Percentiles rank a stretch among this genome's conserved stretches.
phyloP scores from a whole-genome alignment of 371 early-diverging fungal species.

The Lichtheimia corymbifera region DNA sequence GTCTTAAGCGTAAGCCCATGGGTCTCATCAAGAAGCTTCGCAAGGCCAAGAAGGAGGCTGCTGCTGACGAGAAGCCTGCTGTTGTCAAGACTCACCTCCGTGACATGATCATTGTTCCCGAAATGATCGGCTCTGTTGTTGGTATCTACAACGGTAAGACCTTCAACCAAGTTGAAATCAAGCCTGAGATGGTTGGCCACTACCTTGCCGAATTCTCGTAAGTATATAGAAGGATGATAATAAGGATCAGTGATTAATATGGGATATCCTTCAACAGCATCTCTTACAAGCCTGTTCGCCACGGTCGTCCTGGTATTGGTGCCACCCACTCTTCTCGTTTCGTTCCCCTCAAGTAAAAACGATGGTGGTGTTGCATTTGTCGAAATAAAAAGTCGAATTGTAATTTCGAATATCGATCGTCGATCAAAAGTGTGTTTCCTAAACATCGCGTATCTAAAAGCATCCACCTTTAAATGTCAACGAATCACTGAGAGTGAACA shows the following conservation, averaged over 20 bases:
- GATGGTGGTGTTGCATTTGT: too few relatives aligned
- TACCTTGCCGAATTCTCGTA: slow-evolving; percentile 92
- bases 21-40: slow-evolving; percentile 95
- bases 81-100: slow-evolving; percentile 99
- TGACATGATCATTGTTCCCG: slow-evolving; percentile 99
- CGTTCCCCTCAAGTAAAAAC: slow-evolving; percentile 75
- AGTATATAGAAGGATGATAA: slow-evolving; percentile 1
- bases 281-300: slow-evolving; percentile 97
- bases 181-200: slow-evolving; percentile 99
- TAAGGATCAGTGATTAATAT: not conserved
- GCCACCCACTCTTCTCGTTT: slow-evolving; percentile 96
- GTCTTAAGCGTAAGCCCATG: slow-evolving; percentile 96
- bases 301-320: slow-evolving; percentile 99
- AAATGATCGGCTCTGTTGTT: slow-evolving; percentile 98
- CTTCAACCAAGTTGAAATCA: slow-evolving; percentile 99
- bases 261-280: slow-evolving; percentile 42
- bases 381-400: too few relatives aligned
- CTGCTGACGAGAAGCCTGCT: slow-evolving; percentile 91
- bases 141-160: slow-evolving; percentile 99
- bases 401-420: too few relatives aligned
- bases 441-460: too few relatives aligned
- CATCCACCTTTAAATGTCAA: too few relatives aligned
- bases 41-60: slow-evolving; percentile 91
- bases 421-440: too few relatives aligned
- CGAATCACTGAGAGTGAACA: too few relatives aligned